These are phyloP conservation scores for Sporisorium exsertum DNA, from an alignment of 1,284 basidiomycete genomes.

Conservation along the genomic window DNA sequence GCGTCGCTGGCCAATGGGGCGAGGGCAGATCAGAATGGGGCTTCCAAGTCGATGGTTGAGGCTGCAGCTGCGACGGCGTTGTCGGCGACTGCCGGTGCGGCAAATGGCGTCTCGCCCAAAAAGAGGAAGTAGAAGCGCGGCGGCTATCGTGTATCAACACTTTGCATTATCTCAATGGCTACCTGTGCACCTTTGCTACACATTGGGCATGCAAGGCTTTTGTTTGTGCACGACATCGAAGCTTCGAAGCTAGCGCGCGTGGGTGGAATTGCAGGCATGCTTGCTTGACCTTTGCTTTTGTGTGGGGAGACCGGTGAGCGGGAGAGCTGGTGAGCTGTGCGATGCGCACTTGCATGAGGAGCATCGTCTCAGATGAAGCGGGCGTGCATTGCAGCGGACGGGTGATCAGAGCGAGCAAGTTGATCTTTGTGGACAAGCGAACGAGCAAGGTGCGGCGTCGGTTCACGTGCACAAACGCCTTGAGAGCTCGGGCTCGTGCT, in stretches of 20 bases:
- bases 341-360: neutral
- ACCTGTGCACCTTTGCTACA: neutral
- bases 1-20: slow-evolving; percentile 9
- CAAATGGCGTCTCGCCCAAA: slow-evolving; percentile 34
- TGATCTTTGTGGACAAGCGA: neutral
- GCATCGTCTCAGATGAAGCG: neutral
- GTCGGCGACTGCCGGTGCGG: neutral
- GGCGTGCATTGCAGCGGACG: neutral
- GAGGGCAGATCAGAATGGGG: slow-evolving; percentile 3
- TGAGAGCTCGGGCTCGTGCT: neutral
- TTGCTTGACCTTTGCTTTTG: neutral
- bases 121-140: slow-evolving; percentile 25
- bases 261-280: neutral
- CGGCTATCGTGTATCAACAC: neutral
- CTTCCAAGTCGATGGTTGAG: neutral
- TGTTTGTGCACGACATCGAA: neutral
- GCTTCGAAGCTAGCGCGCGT: too few relatives aligned
- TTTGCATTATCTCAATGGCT: neutral
- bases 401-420: neutral
- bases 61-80: slow-evolving; percentile 4
- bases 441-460: too few relatives aligned
- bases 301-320: neutral
- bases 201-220: neutral
- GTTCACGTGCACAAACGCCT: neutral
- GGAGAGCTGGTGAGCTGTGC: too few relatives aligned